Evolutionary conservation across 441 rosid genomes (phyloP).

Genomic region (Corymbia calophylla): DNA sequence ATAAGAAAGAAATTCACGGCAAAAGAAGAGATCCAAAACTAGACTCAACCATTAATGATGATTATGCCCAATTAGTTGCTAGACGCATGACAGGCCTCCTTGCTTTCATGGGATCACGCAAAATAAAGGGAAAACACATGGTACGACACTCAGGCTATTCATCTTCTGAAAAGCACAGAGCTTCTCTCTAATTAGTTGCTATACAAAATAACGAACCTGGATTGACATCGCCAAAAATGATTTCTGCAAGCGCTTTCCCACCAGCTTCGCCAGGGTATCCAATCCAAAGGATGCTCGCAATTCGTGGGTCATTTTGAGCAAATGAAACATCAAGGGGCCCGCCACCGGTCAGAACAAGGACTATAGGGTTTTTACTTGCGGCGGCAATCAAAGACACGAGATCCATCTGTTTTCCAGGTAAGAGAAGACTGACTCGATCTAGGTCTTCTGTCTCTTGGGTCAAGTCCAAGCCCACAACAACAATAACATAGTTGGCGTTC

Average conservation of each 20-base stretch:
- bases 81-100: not conserved
- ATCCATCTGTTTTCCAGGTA: slow-evolving; percentile 59
- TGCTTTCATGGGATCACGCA: not conserved
- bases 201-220: slow-evolving; percentile 37
- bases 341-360: slow-evolving; percentile 68
- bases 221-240: slow-evolving; percentile 53
- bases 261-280: slow-evolving; percentile 80
- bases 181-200: not conserved
- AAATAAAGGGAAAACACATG: not conserved
- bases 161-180: not conserved
- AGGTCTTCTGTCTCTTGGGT: slow-evolving; percentile 62
- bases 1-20: not conserved
- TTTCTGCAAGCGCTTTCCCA: slow-evolving; percentile 54
- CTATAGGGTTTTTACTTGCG: slow-evolving; percentile 36
- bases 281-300: slow-evolving; percentile 62
- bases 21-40: not conserved
- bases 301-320: slow-evolving; percentile 32
- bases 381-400: slow-evolving; percentile 45
- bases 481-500: slow-evolving; percentile 39
- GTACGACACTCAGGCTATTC: not conserved
- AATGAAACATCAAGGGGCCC: slow-evolving; percentile 63
- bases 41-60: not conserved
- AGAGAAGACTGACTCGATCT: slow-evolving; percentile 52
- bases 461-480: slow-evolving; percentile 54
- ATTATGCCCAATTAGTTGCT: not conserved